Percentiles rank a stretch among this genome's conserved stretches.
Evolutionary conservation across 345 rosid species (phyloP).

Genomic region (Arabis hirsuta): DNA sequence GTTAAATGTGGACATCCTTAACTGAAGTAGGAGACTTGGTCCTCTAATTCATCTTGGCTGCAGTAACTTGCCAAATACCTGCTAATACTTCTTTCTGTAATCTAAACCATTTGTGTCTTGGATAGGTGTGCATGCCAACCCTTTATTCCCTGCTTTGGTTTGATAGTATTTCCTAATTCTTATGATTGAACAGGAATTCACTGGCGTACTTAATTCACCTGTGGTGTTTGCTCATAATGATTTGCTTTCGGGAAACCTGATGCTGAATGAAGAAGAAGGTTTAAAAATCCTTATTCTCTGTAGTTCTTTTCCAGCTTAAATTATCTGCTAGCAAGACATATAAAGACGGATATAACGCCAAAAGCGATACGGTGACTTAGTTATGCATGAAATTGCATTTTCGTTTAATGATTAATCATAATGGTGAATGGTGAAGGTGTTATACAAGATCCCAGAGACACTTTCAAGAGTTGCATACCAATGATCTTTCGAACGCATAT

Average conservation of each 20-base stretch:
- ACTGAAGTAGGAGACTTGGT: conserved; percentile 4
- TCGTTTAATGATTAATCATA: conserved; percentile 19
- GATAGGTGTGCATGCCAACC: not conserved
- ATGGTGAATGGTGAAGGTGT: not conserved
- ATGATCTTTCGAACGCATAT: not conserved
- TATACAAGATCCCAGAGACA: not conserved
- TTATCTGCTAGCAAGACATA: not conserved
- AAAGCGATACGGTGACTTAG: too few species aligned
- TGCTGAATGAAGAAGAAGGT: conserved; percentile 91
- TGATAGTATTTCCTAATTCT: conserved; percentile 38
- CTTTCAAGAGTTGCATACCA: not conserved
- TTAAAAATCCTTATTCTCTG: conserved; percentile 7
- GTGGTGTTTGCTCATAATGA: conserved; percentile 96
- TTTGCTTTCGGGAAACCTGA: conserved; percentile 91
- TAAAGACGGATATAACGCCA: not conserved
- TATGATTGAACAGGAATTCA: conserved; percentile 79
- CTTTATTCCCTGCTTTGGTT: conserved; percentile 3
- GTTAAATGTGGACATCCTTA: conserved; percentile 1
- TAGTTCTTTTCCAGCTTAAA: not conserved
- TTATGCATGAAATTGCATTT: not conserved
- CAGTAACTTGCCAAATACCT: not conserved
- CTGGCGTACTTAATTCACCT: conserved; percentile 69
- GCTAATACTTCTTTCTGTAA: conserved; percentile 1
- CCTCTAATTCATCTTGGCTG: conserved; percentile 5
- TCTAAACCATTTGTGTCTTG: not conserved